phyloP scores from a whole-genome alignment of 2,329 filamentous ascomycete genomes.

The Apiospora arundinis region DNA sequence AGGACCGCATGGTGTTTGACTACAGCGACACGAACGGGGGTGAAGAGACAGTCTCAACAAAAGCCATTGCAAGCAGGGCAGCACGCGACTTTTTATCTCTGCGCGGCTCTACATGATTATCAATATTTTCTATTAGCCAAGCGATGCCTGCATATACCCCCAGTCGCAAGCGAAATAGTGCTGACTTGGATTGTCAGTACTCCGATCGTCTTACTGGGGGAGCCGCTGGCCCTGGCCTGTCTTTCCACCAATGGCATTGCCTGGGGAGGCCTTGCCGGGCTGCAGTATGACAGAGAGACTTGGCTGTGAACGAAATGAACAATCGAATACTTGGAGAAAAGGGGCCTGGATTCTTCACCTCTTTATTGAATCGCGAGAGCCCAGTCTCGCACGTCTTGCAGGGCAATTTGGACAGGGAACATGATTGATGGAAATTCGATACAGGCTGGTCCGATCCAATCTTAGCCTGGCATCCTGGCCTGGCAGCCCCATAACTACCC shows the following conservation, averaged over 20 bases:
- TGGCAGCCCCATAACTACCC: constrained; percentile 7
- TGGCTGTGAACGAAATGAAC: not conserved
- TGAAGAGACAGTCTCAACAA: not conserved
- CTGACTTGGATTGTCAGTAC: not conserved
- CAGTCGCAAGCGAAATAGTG: constrained; percentile 3
- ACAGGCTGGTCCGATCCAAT: not conserved
- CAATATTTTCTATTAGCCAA: constrained; percentile 5
- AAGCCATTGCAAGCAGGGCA: not conserved
- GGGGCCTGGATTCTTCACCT: not conserved
- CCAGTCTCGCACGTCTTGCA: not conserved
- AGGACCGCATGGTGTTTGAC: constrained; percentile 33
- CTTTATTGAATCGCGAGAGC: not conserved
- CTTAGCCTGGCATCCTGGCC: not conserved
- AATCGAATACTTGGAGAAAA: not conserved
- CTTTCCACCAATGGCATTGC: not conserved
- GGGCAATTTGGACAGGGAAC: not conserved
- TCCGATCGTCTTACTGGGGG: not conserved
- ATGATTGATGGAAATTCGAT: constrained; percentile 14
- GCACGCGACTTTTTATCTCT: not conserved
- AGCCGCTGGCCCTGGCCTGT: not conserved
- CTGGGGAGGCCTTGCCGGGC: not conserved
- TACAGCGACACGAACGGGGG: not conserved
- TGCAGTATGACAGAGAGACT: not conserved
- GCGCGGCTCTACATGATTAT: not conserved
- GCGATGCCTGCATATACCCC: constrained; percentile 3